A percentile compares a stretch with the other conserved stretches of the same genome.
phyloP scores from a whole-genome alignment of 495 filamentous ascomycete genomes.

The Pyrenula aspistea region DNA sequence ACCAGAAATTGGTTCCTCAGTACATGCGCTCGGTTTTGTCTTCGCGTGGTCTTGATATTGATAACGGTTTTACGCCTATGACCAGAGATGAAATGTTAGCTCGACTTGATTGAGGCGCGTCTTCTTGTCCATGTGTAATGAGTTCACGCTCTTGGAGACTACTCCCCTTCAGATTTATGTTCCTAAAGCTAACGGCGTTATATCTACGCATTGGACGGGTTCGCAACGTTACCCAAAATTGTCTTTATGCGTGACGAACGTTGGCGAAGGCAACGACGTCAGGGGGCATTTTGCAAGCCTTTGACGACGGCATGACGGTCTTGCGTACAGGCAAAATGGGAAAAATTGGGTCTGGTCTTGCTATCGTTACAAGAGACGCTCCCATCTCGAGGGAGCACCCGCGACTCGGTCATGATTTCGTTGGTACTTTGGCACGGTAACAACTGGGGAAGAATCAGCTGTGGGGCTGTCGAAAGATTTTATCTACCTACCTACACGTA shows the following conservation, averaged over 20 bases:
- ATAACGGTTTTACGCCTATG: slow-evolving; percentile 86
- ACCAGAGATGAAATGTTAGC: slow-evolving; percentile 94
- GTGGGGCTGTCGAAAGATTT: background rate
- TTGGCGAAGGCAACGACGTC: background rate
- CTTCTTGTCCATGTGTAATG: slow-evolving; percentile 20
- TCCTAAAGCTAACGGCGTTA: background rate
- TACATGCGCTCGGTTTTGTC: slow-evolving; percentile 66
- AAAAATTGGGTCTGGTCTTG: background rate
- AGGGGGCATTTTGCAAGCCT: background rate
- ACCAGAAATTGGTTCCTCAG: slow-evolving; percentile 72
- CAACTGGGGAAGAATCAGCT: background rate
- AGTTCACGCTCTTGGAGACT: slow-evolving; percentile 25
- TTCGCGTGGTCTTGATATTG: slow-evolving; percentile 74
- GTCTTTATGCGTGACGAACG: background rate
- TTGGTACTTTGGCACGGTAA: background rate
- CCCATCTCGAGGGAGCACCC: background rate
- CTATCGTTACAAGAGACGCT: background rate
- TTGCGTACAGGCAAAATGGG: background rate
- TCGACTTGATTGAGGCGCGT: slow-evolving; percentile 70
- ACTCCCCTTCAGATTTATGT: slow-evolving; percentile 8
- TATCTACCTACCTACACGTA: background rate
- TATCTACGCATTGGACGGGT: background rate
- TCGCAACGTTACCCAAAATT: background rate
- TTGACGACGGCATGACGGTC: background rate
- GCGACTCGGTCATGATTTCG: background rate